Percentiles rank a stretch among this genome's conserved stretches.
Evolutionary conservation across 208 protist genomes (phyloP).

Genomic region (Phytomonas sp.): DNA sequence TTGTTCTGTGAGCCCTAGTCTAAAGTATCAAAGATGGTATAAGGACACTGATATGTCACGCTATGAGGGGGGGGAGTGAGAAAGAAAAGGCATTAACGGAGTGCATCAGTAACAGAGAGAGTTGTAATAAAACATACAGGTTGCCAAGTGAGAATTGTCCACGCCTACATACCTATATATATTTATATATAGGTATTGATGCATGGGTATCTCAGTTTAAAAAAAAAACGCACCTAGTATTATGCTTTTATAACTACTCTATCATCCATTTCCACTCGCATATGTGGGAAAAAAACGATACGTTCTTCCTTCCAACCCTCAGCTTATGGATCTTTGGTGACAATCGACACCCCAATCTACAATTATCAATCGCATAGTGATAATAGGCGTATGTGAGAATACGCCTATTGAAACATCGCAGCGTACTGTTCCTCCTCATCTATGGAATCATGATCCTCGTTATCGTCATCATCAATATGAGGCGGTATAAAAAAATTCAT

Average conservation of each 20-base stretch:
- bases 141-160: not conserved
- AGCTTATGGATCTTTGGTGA: too few species aligned
- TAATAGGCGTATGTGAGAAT: not conserved
- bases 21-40: too few species aligned
- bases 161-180: not conserved
- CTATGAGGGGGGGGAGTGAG: too few species aligned
- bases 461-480: not conserved
- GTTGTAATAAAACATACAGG: not conserved
- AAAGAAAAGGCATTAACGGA: too few species aligned
- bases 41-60: too few species aligned
- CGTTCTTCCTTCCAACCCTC: too few species aligned
- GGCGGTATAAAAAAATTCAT: not conserved
- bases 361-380: too few species aligned
- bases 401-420: slow-evolving; percentile 9
- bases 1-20: too few species aligned
- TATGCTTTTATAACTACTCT: too few species aligned
- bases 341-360: too few species aligned
- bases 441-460: not conserved
- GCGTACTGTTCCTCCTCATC: slow-evolving; percentile 9
- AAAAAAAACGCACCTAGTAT: not conserved
- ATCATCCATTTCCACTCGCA: not conserved
- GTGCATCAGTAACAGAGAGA: too few species aligned
- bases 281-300: not conserved
- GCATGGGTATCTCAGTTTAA: not conserved
- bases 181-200: not conserved